Conservation (phyloP, 345 rosid genomes). For the Physaria fendleri region DNA sequence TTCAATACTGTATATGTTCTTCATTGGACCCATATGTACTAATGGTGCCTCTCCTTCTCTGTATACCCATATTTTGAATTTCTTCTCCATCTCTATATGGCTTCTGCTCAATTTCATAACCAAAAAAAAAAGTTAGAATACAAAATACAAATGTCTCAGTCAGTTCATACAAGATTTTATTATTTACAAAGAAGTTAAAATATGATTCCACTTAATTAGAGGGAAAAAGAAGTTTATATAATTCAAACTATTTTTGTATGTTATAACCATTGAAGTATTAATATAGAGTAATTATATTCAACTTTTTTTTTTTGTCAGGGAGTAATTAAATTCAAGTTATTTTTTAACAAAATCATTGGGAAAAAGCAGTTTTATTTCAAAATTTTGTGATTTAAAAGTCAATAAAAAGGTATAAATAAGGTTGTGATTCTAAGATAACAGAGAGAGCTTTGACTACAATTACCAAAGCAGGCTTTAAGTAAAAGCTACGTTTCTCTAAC, state of each 20-base stretch:
- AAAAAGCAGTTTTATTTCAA: background rate
- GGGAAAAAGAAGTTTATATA: too few species aligned
- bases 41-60: constrained; percentile 44
- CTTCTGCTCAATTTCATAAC: constrained; percentile 33
- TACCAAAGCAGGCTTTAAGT: constrained; percentile 25
- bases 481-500: constrained; percentile 14
- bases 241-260: too few species aligned
- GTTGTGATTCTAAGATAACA: background rate
- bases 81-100: constrained; percentile 48
- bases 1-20: constrained; percentile 38
- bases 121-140: too few species aligned
- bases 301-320: too few species aligned
- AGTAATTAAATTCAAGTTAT: too few species aligned
- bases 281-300: too few species aligned
- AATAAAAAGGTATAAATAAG: background rate
- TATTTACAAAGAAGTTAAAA: too few species aligned
- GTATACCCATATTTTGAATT: constrained; percentile 48
- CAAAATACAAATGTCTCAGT: too few species aligned
- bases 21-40: constrained; percentile 39
- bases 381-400: background rate
- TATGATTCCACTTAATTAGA: too few species aligned
- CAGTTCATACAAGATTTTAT: too few species aligned
- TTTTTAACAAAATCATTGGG: too few species aligned
- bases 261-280: too few species aligned
- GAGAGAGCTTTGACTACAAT: constrained; percentile 8